Percentiles rank a stretch among this genome's conserved stretches.
phyloP scores from a whole-genome alignment of 1,284 basidiomycete species.

The Spongispora temasekensis region DNA sequence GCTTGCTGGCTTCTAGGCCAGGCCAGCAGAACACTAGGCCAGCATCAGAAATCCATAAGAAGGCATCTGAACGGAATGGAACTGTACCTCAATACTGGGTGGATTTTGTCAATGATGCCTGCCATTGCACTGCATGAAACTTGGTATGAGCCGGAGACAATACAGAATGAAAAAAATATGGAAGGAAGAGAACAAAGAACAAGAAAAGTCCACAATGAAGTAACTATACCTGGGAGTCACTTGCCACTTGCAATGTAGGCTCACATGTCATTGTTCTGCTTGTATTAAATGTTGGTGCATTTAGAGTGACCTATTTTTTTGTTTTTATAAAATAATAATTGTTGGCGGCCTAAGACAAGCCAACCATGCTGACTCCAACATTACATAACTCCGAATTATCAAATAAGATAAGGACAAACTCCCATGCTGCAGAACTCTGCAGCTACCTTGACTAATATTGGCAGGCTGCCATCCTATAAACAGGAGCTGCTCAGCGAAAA shows the following conservation, averaged over 20 bases:
- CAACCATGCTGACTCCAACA: no score
- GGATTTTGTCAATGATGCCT: constrained; percentile 54
- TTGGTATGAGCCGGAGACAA: not conserved
- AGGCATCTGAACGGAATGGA: no score
- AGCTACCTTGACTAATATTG: no score
- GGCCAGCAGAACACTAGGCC: no score
- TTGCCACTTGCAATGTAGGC: constrained; percentile 54
- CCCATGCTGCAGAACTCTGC: no score
- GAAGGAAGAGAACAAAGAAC: not conserved
- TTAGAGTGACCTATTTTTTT: constrained; percentile 41
- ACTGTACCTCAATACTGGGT: constrained; percentile 51
- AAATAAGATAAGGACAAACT: no score
- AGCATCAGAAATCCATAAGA: no score
- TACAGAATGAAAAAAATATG: not conserved
- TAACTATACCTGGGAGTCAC: constrained; percentile 47
- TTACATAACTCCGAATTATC: no score
- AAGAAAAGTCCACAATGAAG: not conserved
- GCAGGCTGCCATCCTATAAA: no score
- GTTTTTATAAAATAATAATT: not conserved
- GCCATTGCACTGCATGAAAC: constrained; percentile 55
- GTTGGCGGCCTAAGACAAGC: no score
- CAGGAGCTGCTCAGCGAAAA: no score
- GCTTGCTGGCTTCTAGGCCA: no score
- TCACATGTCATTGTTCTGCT: constrained; percentile 49
- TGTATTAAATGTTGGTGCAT: constrained; percentile 53